A percentile compares a stretch with the other conserved stretches of the same genome.
Conservation (phyloP, 371 early-diverging fungal genomes). For the Fennellomyces sp. region DNA sequence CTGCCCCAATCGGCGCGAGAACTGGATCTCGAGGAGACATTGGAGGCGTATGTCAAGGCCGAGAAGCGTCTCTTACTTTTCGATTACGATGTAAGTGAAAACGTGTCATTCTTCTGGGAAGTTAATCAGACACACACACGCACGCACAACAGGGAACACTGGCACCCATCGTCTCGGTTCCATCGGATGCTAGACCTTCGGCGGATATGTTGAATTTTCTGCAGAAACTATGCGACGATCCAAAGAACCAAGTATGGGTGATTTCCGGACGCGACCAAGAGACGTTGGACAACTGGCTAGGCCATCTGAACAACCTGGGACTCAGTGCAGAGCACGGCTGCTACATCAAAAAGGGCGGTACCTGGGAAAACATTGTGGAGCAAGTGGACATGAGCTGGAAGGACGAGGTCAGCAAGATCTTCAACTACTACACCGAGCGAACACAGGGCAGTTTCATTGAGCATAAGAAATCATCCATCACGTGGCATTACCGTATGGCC, state of each 20-base stretch:
- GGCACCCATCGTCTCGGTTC: slow-evolving; percentile 70
- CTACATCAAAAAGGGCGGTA: slow-evolving; percentile 75
- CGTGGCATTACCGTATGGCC: slow-evolving; percentile 92
- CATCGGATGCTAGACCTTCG: slow-evolving; percentile 72
- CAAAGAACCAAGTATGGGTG: slow-evolving; percentile 87
- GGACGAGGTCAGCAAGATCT: slow-evolving; percentile 87
- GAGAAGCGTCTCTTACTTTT: slow-evolving; percentile 77
- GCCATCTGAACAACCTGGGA: slow-evolving; percentile 67
- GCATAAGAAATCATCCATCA: slow-evolving; percentile 80
- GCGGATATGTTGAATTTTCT: slow-evolving; percentile 65
- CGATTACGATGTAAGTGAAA: slow-evolving; percentile 78
- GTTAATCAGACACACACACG: background rate
- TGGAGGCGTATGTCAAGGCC: slow-evolving; percentile 50
- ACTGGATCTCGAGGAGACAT: slow-evolving; percentile 50
- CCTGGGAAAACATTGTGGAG: slow-evolving; percentile 85
- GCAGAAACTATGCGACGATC: slow-evolving; percentile 63
- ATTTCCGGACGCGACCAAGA: slow-evolving; percentile 91
- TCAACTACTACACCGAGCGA: slow-evolving; percentile 91
- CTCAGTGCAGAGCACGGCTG: slow-evolving; percentile 96
- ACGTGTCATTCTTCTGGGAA: background rate
- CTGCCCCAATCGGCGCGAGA: slow-evolving; percentile 66
- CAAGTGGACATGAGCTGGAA: slow-evolving; percentile 88
- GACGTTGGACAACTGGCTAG: slow-evolving; percentile 87
- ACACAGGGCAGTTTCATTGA: slow-evolving; percentile 88
- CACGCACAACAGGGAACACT: slow-evolving; percentile 75